phyloP scores from a whole-genome alignment of 2,329 filamentous ascomycete genomes.

The Gnomoniopsis smithogilvyi region DNA sequence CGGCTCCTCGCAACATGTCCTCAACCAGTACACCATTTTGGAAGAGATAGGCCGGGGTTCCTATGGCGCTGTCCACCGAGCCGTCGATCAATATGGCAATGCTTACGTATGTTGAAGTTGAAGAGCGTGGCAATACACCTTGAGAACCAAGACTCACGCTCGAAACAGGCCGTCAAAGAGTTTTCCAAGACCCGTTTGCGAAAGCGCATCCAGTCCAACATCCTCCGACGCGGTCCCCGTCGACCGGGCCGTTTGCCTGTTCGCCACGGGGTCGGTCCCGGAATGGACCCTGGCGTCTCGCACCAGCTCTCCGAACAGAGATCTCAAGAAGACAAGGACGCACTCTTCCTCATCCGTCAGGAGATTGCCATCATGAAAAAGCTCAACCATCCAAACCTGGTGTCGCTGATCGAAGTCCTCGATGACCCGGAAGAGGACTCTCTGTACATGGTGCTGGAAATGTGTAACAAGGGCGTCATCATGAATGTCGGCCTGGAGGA shows the following conservation, averaged over 20 bases:
- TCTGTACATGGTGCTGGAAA: constrained; percentile 97
- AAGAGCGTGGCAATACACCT: background rate
- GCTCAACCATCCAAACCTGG: constrained; percentile 90
- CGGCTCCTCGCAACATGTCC: constrained; percentile 74
- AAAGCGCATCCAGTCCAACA: constrained; percentile 85
- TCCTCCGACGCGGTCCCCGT: constrained; percentile 57
- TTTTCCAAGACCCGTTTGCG: constrained; percentile 91
- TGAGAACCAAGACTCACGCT: constrained; percentile 8
- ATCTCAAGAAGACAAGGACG: constrained; percentile 61
- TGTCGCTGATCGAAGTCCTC: constrained; percentile 87
- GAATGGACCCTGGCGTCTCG: constrained; percentile 23
- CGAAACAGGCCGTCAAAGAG: constrained; percentile 81
- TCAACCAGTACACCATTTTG: constrained; percentile 93
- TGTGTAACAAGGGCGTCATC: constrained; percentile 96
- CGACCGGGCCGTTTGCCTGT: constrained; percentile 35
- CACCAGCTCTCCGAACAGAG: constrained; percentile 36
- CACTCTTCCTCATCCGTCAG: constrained; percentile 85
- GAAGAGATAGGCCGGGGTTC: constrained; percentile 97
- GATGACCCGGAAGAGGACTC: constrained; percentile 96
- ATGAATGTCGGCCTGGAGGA: constrained; percentile 95
- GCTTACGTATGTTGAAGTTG: constrained; percentile 72
- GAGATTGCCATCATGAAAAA: constrained; percentile 99
- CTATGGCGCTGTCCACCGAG: constrained; percentile 89
- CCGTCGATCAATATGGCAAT: constrained; percentile 82
- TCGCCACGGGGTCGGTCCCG: constrained; percentile 20